Percentiles rank a stretch among this genome's conserved stretches.
These are phyloP conservation scores for Umbelopsis sp. DNA, from an alignment of 192 early-diverging fungal species.

Conservation along the genomic window DNA sequence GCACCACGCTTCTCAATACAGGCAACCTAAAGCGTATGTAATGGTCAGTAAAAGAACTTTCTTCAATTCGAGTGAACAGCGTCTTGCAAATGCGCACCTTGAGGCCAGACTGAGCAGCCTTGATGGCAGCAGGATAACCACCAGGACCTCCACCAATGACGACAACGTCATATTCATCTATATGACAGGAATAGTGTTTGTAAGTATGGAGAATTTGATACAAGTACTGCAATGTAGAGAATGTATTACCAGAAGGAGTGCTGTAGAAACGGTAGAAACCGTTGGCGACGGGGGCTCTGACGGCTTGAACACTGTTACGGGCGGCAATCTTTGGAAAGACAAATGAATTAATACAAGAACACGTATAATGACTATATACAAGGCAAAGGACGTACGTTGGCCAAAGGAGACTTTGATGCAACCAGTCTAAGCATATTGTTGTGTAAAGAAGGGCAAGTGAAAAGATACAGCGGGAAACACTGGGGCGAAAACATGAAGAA, in stretches of 20 bases:
- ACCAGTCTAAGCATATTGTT: conserved; percentile 37
- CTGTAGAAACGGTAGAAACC: conserved; percentile 43
- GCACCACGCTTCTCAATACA: conserved; percentile 95
- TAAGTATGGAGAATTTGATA: not conserved
- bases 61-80: too few relatives aligned
- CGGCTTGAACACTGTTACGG: conserved; percentile 30
- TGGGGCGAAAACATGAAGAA: conserved; percentile 17
- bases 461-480: conserved; percentile 23
- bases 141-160: conserved; percentile 97
- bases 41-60: not conserved
- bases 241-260: conserved; percentile 31
- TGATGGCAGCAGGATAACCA: conserved; percentile 98
- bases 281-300: conserved; percentile 31
- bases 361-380: not conserved
- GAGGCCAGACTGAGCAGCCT: conserved; percentile 95
- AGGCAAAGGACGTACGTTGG: conserved; percentile 26
- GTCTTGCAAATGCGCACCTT: conserved; percentile 62
- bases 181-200: not conserved
- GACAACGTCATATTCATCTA: conserved; percentile 73
- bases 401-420: conserved; percentile 34
- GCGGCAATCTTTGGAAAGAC: conserved; percentile 36
- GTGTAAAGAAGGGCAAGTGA: conserved; percentile 19
- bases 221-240: not conserved
- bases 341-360: not conserved
- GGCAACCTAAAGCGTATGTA: conserved; percentile 67